Conservation (phyloP, 345 rosid genomes). For the Diplotaxis tenuifolia region DNA sequence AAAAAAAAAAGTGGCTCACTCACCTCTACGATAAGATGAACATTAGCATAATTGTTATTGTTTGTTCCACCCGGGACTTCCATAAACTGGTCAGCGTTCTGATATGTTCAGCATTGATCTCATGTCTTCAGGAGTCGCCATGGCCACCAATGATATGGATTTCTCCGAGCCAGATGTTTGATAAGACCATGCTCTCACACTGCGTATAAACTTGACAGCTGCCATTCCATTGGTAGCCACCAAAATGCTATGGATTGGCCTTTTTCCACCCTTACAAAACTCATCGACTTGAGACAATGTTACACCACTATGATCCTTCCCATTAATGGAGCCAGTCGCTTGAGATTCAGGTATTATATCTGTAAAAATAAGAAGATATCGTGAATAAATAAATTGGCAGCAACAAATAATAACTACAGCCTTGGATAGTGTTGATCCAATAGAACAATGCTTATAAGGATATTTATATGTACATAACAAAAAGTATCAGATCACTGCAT, state of each 20-base stretch:
- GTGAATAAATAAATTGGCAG: too few relatives aligned
- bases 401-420: too few relatives aligned
- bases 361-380: conserved; percentile 21
- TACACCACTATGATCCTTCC: conserved; percentile 27
- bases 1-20: not conserved
- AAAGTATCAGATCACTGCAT: not conserved
- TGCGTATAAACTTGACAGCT: conserved; percentile 96
- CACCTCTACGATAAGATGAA: conserved; percentile 98
- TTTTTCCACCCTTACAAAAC: conserved; percentile 80
- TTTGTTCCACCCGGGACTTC: conserved; percentile 99
- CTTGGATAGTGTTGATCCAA: conserved; percentile 78
- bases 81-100: conserved; percentile 97
- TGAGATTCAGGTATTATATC: conserved; percentile 60
- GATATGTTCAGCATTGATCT: conserved; percentile 98
- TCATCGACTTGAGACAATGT: conserved; percentile 59
- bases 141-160: conserved; percentile 91
- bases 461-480: conserved; percentile 54
- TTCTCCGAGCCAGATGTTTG: conserved; percentile 96
- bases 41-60: conserved; percentile 98
- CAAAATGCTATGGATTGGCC: conserved; percentile 84
- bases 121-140: conserved; percentile 99
- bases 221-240: conserved; percentile 99
- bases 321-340: conserved; percentile 51
- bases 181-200: conserved; percentile 94
- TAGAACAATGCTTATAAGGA: conserved; percentile 47